phyloP scores from a whole-genome alignment of 306 rosid species.

The Quercus bicolor region DNA sequence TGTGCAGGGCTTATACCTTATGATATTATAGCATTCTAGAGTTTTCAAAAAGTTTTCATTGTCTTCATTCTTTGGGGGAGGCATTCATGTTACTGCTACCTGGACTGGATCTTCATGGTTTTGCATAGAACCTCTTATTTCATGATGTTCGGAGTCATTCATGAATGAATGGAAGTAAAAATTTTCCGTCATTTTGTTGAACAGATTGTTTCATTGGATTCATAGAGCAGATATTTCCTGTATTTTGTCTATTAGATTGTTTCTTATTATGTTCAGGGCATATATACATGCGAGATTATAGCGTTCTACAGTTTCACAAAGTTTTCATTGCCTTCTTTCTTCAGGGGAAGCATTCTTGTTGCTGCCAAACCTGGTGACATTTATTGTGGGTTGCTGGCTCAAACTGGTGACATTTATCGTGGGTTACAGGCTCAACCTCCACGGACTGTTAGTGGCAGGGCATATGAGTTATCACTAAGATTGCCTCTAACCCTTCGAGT shows the following conservation, averaged over 20 bases:
- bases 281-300: neutral
- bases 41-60: neutral
- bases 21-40: neutral
- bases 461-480: constrained; percentile 32
- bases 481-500: constrained; percentile 54
- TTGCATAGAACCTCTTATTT: neutral
- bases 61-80: constrained; percentile 53
- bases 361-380: neutral
- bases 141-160: neutral
- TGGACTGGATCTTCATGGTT: constrained; percentile 14
- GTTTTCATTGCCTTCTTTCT: constrained; percentile 19
- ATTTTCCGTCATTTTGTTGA: neutral
- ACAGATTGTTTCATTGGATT: neutral
- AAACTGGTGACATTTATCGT: constrained; percentile 15
- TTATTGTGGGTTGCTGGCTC: too few species aligned
- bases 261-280: constrained; percentile 1
- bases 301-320: neutral
- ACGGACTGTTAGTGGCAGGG: constrained; percentile 40
- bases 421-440: constrained; percentile 71
- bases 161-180: neutral
- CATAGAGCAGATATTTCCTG: neutral
- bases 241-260: neutral
- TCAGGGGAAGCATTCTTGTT: constrained; percentile 60
- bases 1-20: constrained; percentile 9
- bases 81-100: constrained; percentile 29